Conservation (phyloP, 192 early-diverging fungal species). For the Coemansia sp. region DNA sequence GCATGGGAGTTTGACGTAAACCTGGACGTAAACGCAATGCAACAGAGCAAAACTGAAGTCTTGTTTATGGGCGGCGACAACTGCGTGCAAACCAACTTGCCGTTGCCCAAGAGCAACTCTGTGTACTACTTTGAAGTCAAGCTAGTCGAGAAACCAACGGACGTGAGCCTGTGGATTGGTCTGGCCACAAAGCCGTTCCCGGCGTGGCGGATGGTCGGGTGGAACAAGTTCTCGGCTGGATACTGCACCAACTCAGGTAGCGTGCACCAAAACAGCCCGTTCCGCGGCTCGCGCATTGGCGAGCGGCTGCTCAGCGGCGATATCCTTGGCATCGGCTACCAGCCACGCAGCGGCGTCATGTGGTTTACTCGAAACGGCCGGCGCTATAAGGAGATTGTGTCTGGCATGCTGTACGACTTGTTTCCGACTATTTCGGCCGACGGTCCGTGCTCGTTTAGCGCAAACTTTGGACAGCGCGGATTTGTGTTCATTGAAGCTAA, state of each 20-base stretch:
- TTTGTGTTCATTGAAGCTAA: constrained; percentile 86
- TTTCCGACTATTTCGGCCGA: constrained; percentile 59
- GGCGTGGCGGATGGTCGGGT: constrained; percentile 68
- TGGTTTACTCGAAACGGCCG: constrained; percentile 79
- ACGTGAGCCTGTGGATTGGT: constrained; percentile 69
- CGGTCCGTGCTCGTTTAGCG: constrained; percentile 55
- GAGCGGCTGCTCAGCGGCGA: constrained; percentile 70
- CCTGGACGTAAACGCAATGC: constrained; percentile 61
- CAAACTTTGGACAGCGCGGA: constrained; percentile 77
- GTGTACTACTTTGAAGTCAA: constrained; percentile 86
- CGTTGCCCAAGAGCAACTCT: constrained; percentile 74
- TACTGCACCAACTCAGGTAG: constrained; percentile 68
- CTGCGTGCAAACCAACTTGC: constrained; percentile 78
- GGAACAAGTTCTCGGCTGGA: constrained; percentile 74
- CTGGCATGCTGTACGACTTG: constrained; percentile 69
- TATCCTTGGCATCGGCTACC: constrained; percentile 76
- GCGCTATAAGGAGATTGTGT: constrained; percentile 65
- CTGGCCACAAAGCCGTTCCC: constrained; percentile 76
- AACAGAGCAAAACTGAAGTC: constrained; percentile 71
- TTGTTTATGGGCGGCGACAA: constrained; percentile 70
- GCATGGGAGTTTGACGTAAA: constrained; percentile 82
- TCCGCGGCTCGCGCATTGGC: constrained; percentile 63
- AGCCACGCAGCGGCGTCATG: constrained; percentile 69
- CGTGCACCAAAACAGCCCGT: constrained; percentile 68
- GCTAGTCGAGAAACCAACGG: constrained; percentile 70